phyloP scores from a whole-genome alignment of 1,139 yeast species.

The Yamadazyma taylorii region DNA sequence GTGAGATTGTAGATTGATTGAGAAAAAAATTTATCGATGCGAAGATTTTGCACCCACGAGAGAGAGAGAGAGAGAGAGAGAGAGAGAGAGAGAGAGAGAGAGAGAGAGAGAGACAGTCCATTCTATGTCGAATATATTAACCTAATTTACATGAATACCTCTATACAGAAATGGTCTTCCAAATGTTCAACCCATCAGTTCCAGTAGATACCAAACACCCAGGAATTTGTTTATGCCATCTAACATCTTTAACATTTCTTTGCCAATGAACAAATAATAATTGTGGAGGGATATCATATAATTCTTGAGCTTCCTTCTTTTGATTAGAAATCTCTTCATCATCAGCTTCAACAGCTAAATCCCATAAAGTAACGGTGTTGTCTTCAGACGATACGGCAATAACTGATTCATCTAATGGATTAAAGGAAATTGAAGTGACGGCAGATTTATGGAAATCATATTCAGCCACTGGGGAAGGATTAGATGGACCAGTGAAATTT shows the following conservation, averaged over 20 bases:
- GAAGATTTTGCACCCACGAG: slow-evolving; percentile 1
- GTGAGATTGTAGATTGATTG: too few species aligned
- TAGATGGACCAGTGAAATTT: slow-evolving; percentile 61
- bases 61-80: not conserved
- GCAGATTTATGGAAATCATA: slow-evolving; percentile 95
- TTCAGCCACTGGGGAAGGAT: slow-evolving; percentile 81
- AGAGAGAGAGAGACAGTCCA: not conserved
- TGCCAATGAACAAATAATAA: slow-evolving; percentile 98
- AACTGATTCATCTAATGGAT: slow-evolving; percentile 93
- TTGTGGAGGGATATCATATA: slow-evolving; percentile 93
- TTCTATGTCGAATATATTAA: too few species aligned
- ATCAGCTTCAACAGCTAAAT: slow-evolving; percentile 93
- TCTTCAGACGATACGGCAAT: slow-evolving; percentile 96
- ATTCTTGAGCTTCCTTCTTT: slow-evolving; percentile 67
- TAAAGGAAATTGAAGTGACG: slow-evolving; percentile 89
- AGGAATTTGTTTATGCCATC: slow-evolving; percentile 97
- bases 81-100: not conserved
- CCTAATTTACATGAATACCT: too few species aligned
- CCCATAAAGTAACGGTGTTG: slow-evolving; percentile 96
- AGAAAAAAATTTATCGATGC: slow-evolving; percentile 1
- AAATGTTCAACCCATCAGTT: slow-evolving; percentile 88
- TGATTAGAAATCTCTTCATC: slow-evolving; percentile 90
- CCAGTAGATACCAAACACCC: slow-evolving; percentile 95
- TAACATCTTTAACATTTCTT: slow-evolving; percentile 92
- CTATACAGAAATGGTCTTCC: slow-evolving; percentile 96